Evolutionary conservation across 2,329 filamentous ascomycete genomes (phyloP), one percentile per base, ranked within the genome.

Genomic region (Fusarium acutatum): DNA sequence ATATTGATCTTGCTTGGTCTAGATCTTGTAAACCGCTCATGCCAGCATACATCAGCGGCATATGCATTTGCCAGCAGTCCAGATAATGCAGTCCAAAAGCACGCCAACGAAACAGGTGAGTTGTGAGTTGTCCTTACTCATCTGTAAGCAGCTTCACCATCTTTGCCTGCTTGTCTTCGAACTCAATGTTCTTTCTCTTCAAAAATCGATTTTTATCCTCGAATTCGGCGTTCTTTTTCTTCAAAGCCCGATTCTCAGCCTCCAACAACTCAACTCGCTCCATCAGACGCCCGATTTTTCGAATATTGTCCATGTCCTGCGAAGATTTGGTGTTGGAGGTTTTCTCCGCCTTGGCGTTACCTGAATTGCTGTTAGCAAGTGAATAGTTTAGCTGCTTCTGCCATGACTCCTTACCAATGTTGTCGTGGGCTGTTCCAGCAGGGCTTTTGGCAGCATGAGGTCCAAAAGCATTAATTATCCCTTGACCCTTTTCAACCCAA

Each of bases 21-120:
- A 64, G 46, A 71, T 54, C 24, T 46, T 32, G 53, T 62, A 59
- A 60, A 72, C 57, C 52, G 60, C 71, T 64, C 71, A 64, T 40
- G 7, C 44, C 32, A 72, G 38, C 52, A 37, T 46, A 40, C 26
- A 60, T 67, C 70, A 73, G 46, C 43, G 47, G 59, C 49, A 71
- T 71, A 73, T 71, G 53, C 53, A 66, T 67, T 50, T 34, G 20
- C n/a, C 35, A 53, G 17, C 49, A 67, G 35, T 24, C 13, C 26
- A 24, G 63, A 67, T 53, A 40, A 65, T 59, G 24, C 62, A 47
- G 53, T 15, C 14, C 44, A 30, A 6, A 30, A 30, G 28, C 46
- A n/a, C 7, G 52, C 46, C 62, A 67, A 22, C 13, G 22, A 11
- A 38, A n/a, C 37, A 46, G 14, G 26, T 47, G 28, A 13, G 28